A percentile compares a stretch with the other conserved stretches of the same genome.
Evolutionary conservation across 441 rosid species (phyloP).

Genomic region (Hypseocharis bilobata): DNA sequence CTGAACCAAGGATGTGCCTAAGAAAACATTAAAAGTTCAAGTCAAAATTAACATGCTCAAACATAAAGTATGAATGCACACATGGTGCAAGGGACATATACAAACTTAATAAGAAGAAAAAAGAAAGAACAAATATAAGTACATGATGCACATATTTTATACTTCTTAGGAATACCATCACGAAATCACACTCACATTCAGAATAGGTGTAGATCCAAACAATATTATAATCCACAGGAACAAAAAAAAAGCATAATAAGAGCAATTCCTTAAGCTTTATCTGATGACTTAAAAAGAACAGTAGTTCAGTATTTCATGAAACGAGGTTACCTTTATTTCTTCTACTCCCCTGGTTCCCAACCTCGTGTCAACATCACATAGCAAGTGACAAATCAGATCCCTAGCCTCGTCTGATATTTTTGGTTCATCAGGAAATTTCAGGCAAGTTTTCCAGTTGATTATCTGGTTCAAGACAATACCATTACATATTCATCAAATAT

Average conservation of each 20-base stretch:
- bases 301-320: not conserved
- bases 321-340: conserved; percentile 59
- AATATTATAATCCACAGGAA: not conserved
- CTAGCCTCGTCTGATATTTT: conserved; percentile 73
- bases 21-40: conserved; percentile 17
- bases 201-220: too few relatives aligned
- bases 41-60: not conserved
- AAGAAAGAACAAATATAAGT: not conserved
- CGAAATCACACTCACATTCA: not conserved
- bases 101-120: not conserved
- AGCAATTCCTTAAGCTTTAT: conserved; percentile 11
- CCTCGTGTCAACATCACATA: conserved; percentile 81
- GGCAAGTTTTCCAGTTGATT: conserved; percentile 63
- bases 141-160: not conserved
- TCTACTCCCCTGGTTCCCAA: conserved; percentile 83
- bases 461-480: conserved; percentile 18
- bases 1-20: conserved; percentile 95
- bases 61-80: conserved; percentile 34
- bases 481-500: not conserved
- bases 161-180: not conserved
- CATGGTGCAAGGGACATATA: not conserved
- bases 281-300: not conserved
- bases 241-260: not conserved
- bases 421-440: conserved; percentile 88
- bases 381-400: conserved; percentile 76